Base-by-base conservation (phyloP, 331 rosid species). In the Rosa hybrid region DNA sequence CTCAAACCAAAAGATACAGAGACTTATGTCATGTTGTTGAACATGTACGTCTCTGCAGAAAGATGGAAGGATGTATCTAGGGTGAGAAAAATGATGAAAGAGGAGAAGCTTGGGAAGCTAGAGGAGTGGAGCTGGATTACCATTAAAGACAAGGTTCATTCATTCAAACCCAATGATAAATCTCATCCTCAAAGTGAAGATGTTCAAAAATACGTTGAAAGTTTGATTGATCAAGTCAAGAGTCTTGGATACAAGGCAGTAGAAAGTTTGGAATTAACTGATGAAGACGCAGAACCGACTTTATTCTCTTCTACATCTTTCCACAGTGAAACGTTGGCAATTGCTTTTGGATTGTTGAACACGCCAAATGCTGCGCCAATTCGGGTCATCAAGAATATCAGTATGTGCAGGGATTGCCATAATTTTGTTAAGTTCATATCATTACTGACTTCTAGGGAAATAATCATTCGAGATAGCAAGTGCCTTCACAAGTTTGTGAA, bases 111-210 rank as follows among this genome's bases (percentile, higher is more conserved):
- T 63, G 90, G 83, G 71, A 87, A 90, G 45, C 77, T 93, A 53
- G 78, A 84, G 62, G 98, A 95, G 81, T 95, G 92, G 96, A 95
- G 99, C 87, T 88, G 98, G 97, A 90, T 95, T 82, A 90, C 89
- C 88, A 88, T 91, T 78, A 91, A 85, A 77, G 88, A 90, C 67
- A 91, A 69, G 89, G 88, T 91, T 42, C 83, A 87, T 84, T 93
- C 93, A 53, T 95, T 95, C 77, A 77, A 89, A 88, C 88, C 92
- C 3, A 88, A 86, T n/a, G 98, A 90, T 78, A 87, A 83, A 70
- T 85, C 86, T 42, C 83, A 87, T 74, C 57, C 81, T 81, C 82
- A 77, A 46, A 83, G 82, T 63, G 76, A 82, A 75, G 83, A 68
- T 20, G 48, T 86, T 68, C 78, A 86, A 77, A 75, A 87, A 30